Percentiles rank a stretch among this genome's conserved stretches.
Conservation (phyloP, 192 early-diverging fungal species). For the Thoreauomyces humboldtii region DNA sequence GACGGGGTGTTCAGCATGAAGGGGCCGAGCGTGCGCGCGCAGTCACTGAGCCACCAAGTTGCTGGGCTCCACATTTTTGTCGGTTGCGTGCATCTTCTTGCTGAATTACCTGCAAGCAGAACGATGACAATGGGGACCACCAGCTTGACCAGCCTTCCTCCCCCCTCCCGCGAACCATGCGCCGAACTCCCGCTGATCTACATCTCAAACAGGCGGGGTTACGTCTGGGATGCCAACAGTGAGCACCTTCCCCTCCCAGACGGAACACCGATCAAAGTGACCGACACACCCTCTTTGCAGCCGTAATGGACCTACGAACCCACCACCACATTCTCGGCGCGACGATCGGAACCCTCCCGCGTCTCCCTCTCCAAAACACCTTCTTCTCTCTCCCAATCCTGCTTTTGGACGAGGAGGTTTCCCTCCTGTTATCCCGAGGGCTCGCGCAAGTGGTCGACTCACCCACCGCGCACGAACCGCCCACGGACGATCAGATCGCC, state of each 20-base stretch:
- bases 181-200: background rate
- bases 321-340: constrained; percentile 27
- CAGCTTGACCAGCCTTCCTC: background rate
- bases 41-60: no score
- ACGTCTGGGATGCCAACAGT: constrained; percentile 19
- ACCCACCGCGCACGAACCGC: constrained; percentile 14
- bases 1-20: no score
- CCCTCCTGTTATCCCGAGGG: constrained; percentile 39
- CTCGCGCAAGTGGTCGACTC: constrained; percentile 20
- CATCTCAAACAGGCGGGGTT: background rate
- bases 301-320: background rate
- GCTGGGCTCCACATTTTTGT: no score
- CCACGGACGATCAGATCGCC: no score
- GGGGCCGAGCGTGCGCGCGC: no score
- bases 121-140: no score
- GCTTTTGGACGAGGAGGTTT: constrained; percentile 72
- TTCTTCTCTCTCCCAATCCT: constrained; percentile 71
- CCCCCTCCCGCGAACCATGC: background rate
- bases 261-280: background rate
- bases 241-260: background rate
- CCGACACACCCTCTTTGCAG: background rate
- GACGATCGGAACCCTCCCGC: constrained; percentile 64
- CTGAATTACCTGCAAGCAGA: no score
- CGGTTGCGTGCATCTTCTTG: no score
- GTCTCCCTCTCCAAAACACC: constrained; percentile 72